Evolutionary conservation across 345 rosid genomes (phyloP), one percentile per base, ranked within the genome.

Genomic region (Eutrema japonicum): DNA sequence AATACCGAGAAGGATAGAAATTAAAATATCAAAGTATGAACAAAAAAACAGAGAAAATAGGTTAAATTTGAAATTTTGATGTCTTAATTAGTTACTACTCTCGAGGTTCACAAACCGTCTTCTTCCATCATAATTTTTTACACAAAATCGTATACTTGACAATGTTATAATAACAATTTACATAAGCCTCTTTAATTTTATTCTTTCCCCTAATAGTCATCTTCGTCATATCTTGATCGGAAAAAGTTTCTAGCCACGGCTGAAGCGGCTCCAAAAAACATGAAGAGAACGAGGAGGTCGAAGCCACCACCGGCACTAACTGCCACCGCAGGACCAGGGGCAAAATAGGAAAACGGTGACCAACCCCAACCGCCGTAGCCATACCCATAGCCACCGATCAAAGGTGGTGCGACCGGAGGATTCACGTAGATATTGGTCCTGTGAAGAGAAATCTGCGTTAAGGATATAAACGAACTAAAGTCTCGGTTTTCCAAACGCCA

Each of bases 351-450:
- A 77, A 94, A 94, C 0, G 98, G 98, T 3, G 98, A 94, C 97
- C 97, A 91, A 14, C 98, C 98, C 83, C 87, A 90, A 38, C 97
- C 97, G 2, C 98, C 96, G n/a, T 86, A 93, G 49, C 98, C 96
- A 56, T 89, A 93, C 8, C 98, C 97, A 26, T 94, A 94, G 7
- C 98, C 98, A 27, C 98, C 98, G n/a, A 83, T 82, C 62, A 94
- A 74, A 37, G 98, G 98, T 10, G 98, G 97, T 27, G 97, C 95
- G 4, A 84, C 77, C 8, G 58, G 97, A 10, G 98, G 98, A 70
- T 94, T 94, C 38, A 91, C 75, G 62, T 89, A 91, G 40, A 94
- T 89, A 71, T 94, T 94, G 54, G 98, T 94, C 90, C 98, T 94
- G 66, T 35, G 6, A 49, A 58, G 8, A 66, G 2, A 38, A 58